These are phyloP conservation scores for Leishmania turanica DNA, from an alignment of 208 protist genomes.

Conservation along the genomic window DNA sequence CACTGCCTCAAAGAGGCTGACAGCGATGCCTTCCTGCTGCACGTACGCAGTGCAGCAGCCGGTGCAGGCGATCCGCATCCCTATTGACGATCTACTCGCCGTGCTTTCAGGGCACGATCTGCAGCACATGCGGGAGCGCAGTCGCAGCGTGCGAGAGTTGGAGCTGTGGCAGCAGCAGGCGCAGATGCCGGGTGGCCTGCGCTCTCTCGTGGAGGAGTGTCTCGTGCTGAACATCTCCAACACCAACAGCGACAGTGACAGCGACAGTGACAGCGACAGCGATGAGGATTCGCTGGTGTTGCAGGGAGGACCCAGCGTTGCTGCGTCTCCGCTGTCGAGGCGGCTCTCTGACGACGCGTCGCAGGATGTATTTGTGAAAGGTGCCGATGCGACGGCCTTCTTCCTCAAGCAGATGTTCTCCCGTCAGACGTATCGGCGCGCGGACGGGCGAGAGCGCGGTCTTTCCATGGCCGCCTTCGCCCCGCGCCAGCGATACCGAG, in stretches of 20 bases:
- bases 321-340: too few species aligned
- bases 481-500: neutral
- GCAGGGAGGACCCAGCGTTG: neutral
- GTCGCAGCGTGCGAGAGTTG: conserved; percentile 6
- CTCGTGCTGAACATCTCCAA: conserved; percentile 1
- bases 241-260: neutral
- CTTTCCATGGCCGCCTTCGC: conserved; percentile 22
- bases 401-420: conserved; percentile 13
- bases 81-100: neutral
- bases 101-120: conserved; percentile 9
- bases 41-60: conserved; percentile 15
- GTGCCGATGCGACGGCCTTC: conserved; percentile 18
- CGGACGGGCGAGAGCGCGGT: conserved; percentile 22
- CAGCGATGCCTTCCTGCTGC: conserved; percentile 1
- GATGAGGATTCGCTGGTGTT: neutral
- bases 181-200: neutral
- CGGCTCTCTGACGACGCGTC: too few species aligned
- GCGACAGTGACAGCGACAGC: too few species aligned
- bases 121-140: neutral
- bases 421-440: conserved; percentile 12
- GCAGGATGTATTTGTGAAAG: conserved; percentile 17
- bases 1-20: too few species aligned
- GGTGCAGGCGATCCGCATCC: conserved; percentile 7
- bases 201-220: conserved; percentile 1
- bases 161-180: neutral